These are phyloP conservation scores for Colletotrichum coccodes DNA, from an alignment of 2,329 filamentous ascomycete genomes.

Conservation along the genomic window DNA sequence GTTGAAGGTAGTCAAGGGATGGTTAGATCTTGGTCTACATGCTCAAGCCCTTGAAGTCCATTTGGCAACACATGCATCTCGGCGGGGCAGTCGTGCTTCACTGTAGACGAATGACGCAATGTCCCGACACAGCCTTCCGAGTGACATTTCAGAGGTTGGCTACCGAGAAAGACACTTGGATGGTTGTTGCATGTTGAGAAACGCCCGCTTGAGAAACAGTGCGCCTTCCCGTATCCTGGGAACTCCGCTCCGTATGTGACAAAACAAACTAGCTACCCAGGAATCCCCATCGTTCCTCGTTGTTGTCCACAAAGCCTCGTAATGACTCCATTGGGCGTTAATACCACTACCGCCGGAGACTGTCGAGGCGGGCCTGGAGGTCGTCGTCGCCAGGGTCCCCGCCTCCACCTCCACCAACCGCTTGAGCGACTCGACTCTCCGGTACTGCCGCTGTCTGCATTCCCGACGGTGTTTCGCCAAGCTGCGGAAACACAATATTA, in stretches of 20 bases:
- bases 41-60: neutral
- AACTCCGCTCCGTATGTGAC: slow-evolving; percentile 24
- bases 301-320: neutral
- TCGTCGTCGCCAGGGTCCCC: slow-evolving; percentile 85
- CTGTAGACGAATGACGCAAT: slow-evolving; percentile 23
- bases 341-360: slow-evolving; percentile 69
- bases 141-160: neutral
- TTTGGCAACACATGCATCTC: neutral
- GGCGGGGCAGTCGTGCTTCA: slow-evolving; percentile 11
- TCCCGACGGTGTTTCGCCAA: slow-evolving; percentile 90
- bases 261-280: slow-evolving; percentile 26
- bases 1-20: neutral
- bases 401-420: slow-evolving; percentile 75
- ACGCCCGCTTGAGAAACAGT: slow-evolving; percentile 10
- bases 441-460: slow-evolving; percentile 78
- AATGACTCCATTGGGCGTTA: neutral
- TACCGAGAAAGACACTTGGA: neutral
- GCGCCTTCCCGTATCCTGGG: slow-evolving; percentile 20
- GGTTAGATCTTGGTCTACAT: neutral
- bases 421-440: slow-evolving; percentile 86
- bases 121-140: slow-evolving; percentile 10
- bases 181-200: slow-evolving; percentile 2
- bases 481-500: slow-evolving; percentile 60
- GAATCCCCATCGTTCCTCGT: slow-evolving; percentile 13
- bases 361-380: slow-evolving; percentile 91